Conservation (phyloP, 2,329 filamentous ascomycete species). For the Arthrobotrys musiformis region DNA sequence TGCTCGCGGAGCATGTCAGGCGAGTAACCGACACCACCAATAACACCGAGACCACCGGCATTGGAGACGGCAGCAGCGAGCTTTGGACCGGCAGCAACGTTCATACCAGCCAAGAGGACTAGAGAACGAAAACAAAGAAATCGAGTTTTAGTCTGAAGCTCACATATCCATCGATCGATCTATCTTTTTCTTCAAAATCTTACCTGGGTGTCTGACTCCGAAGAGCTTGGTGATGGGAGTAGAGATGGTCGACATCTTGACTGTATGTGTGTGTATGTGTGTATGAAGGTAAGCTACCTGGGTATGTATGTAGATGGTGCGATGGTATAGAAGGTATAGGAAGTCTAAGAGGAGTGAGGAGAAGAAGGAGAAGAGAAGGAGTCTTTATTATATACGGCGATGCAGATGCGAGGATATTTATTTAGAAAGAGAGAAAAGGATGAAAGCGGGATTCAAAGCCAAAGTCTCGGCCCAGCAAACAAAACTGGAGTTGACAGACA, state of each 20-base stretch:
- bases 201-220: constrained; percentile 88
- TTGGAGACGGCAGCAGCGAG: constrained; percentile 97
- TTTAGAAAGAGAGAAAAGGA: constrained; percentile 30
- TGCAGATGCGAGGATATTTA: constrained; percentile 36
- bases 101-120: constrained; percentile 96
- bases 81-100: constrained; percentile 95
- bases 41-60: constrained; percentile 93
- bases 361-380: constrained; percentile 2
- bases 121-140: not conserved
- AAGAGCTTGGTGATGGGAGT: constrained; percentile 95
- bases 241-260: constrained; percentile 69
- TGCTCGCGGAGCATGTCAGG: constrained; percentile 91
- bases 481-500: constrained; percentile 13
- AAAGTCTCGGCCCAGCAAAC: constrained; percentile 35
- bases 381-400: too few relatives aligned
- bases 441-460: constrained; percentile 48
- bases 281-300: not conserved
- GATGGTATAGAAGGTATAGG: not conserved
- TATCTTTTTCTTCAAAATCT: not conserved
- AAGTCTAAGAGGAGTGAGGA: not conserved
- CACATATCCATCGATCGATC: not conserved
- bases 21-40: constrained; percentile 94
- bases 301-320: not conserved
- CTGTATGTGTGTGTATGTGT: not conserved
- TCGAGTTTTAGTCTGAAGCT: not conserved